These are phyloP conservation scores for Trifolium fragiferum DNA, from an alignment of 306 rosid genomes.

Conservation along the genomic window DNA sequence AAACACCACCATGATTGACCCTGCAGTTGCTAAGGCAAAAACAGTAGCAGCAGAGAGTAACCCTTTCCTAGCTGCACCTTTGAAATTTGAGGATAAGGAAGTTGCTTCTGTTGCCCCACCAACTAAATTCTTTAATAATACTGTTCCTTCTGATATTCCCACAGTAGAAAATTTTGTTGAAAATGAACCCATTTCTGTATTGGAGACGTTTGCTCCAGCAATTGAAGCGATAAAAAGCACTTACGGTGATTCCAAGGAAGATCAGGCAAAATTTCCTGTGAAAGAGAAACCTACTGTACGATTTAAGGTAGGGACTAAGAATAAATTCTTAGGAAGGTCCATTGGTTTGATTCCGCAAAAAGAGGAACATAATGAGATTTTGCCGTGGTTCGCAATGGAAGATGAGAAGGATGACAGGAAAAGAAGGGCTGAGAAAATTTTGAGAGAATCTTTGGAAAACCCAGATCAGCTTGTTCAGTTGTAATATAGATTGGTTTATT, in stretches of 20 bases:
- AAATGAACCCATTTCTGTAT: constrained; percentile 59
- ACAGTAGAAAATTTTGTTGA: constrained; percentile 46
- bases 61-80: constrained; percentile 75
- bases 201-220: constrained; percentile 80
- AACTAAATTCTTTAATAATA: constrained; percentile 54
- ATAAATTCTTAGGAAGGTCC: constrained; percentile 58
- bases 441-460: constrained; percentile 76
- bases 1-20: constrained; percentile 50
- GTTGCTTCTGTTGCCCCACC: constrained; percentile 66
- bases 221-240: constrained; percentile 71
- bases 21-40: constrained; percentile 57
- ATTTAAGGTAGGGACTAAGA: constrained; percentile 71
- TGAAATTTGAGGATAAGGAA: constrained; percentile 76
- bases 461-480: constrained; percentile 72
- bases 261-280: constrained; percentile 41
- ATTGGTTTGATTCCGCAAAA: constrained; percentile 49
- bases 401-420: constrained; percentile 76
- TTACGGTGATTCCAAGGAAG: constrained; percentile 51
- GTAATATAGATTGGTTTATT: constrained; percentile 68
- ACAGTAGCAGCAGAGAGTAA: constrained; percentile 58
- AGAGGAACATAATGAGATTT: constrained; percentile 50
- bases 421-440: constrained; percentile 78
- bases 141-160: constrained; percentile 40
- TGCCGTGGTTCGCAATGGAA: constrained; percentile 61
- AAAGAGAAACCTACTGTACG: constrained; percentile 65